Conservation (phyloP, 2,329 filamentous ascomycete species). For the Exophiala dermatitidis region DNA sequence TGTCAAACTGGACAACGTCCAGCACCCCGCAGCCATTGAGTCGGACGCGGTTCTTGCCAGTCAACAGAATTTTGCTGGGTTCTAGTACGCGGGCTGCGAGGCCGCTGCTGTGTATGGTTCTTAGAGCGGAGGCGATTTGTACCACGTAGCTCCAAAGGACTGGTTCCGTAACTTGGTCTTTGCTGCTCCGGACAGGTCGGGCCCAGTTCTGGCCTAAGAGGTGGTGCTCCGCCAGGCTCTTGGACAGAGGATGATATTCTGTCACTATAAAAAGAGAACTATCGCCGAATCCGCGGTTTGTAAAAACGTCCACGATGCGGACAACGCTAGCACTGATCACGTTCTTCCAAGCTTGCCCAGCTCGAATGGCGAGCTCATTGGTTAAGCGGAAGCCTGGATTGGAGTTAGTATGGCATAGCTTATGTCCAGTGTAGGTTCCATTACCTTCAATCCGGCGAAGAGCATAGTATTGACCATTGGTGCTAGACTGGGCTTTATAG, state of each 20-base stretch:
- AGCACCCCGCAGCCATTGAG: slow-evolving; percentile 82
- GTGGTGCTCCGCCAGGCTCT: slow-evolving; percentile 80
- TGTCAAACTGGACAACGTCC: slow-evolving; percentile 80
- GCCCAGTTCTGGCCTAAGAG: slow-evolving; percentile 36
- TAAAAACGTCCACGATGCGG: slow-evolving; percentile 84
- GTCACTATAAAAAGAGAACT: slow-evolving; percentile 91
- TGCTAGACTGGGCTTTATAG: slow-evolving; percentile 85
- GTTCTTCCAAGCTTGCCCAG: slow-evolving; percentile 82
- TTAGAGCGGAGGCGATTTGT: slow-evolving; percentile 81
- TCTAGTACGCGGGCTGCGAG: slow-evolving; percentile 82
- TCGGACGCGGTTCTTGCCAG: slow-evolving; percentile 81
- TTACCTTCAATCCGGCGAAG: slow-evolving; percentile 74
- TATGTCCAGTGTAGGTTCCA: background rate
- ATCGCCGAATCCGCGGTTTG: slow-evolving; percentile 84
- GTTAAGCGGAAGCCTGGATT: slow-evolving; percentile 68
- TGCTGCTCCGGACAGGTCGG: slow-evolving; percentile 40
- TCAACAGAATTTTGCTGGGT: slow-evolving; percentile 80
- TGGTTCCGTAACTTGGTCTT: slow-evolving; percentile 58
- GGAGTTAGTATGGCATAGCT: slow-evolving; percentile 6
- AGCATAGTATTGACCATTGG: slow-evolving; percentile 82
- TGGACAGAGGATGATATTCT: slow-evolving; percentile 85
- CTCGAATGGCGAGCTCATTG: slow-evolving; percentile 79
- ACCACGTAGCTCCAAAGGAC: slow-evolving; percentile 87
- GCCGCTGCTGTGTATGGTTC: slow-evolving; percentile 71
- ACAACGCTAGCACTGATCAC: slow-evolving; percentile 77